A percentile compares a stretch with the other conserved stretches of the same genome.
Conservation (phyloP, 192 early-diverging fungal genomes). For the Bifiguratus adelaidae region DNA sequence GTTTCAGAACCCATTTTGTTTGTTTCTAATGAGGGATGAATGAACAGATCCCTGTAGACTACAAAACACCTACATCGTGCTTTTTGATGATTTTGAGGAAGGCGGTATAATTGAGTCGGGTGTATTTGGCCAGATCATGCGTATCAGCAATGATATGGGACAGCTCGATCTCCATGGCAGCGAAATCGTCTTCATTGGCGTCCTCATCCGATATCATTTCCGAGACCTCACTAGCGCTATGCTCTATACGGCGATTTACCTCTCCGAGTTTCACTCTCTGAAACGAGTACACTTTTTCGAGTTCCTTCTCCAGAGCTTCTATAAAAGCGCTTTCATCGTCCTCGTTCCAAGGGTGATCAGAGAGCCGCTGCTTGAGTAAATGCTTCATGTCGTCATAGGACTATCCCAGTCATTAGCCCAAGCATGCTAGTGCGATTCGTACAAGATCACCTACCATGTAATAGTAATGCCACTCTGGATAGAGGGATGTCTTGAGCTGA, state of each 20-base stretch:
- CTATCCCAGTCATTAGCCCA: conserved; percentile 10
- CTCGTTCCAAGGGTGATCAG: conserved; percentile 60
- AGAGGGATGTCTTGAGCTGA: conserved; percentile 67
- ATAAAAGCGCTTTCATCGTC: conserved; percentile 80
- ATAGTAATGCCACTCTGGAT: conserved; percentile 81
- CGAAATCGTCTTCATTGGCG: conserved; percentile 48
- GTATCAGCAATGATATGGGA: conserved; percentile 71
- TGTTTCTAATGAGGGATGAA: conserved; percentile 50
- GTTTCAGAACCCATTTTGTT: conserved; percentile 74
- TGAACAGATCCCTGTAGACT: not conserved
- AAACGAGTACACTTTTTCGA: conserved; percentile 80
- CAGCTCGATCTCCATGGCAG: conserved; percentile 57
- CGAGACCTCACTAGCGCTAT: conserved; percentile 53
- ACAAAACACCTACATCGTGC: conserved; percentile 64
- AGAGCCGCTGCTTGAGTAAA: conserved; percentile 59
- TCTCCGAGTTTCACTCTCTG: conserved; percentile 68
- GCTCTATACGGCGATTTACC: conserved; percentile 57
- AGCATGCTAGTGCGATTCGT: not conserved
- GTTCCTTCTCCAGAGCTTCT: conserved; percentile 76
- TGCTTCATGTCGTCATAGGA: conserved; percentile 79
- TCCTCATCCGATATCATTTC: conserved; percentile 36
- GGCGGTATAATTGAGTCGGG: conserved; percentile 74
- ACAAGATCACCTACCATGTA: conserved; percentile 39
- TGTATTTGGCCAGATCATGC: conserved; percentile 77
- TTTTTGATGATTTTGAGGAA: conserved; percentile 97